Base-by-base conservation (phyloP, 2,329 filamentous ascomycete species). In the Fonsecaea pugnacius region DNA sequence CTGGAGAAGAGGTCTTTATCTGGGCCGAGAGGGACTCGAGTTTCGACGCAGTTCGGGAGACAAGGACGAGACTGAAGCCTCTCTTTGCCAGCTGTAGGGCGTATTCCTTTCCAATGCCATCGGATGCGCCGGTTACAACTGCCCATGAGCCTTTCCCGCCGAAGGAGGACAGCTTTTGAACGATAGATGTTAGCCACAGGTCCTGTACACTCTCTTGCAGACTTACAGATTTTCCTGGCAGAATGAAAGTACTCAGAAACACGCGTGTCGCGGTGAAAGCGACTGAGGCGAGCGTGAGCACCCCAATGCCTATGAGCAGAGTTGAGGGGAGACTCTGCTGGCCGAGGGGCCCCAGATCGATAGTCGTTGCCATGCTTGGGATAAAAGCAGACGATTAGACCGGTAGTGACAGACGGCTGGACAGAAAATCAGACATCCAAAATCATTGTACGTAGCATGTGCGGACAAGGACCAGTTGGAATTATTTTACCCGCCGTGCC, bases 91-190 rank as follows among this genome's bases (percentile, higher is more conserved):
- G 88, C 77, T 98, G 92, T 35, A 90, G 84, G 40, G 94, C 92
- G 76, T 92, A 99, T 80, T 99, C 95, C 80, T 96, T 98, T 75
- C 95, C 95, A 68, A 99, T 88, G 69, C 95, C 96, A 78, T 99
- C 95, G 10, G 93, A 97, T 58, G 94, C 95, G 68, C 95, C 95
- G 30, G 95, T 99, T 46, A 99, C 85, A 61, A 99, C 87, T 35
- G 91, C 95, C 93, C 94, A 99, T 64, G 90, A 93, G 67, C 94
- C 94, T 73, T 92, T 91, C 72, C 90, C 90, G 71, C 93, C 95
- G 80, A 96, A 98, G 71, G 90, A 92, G 72, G 89, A 89, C 64
- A 99, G 88, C 94, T 96, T 10, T 30, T 2, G 18, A 30, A 35
- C 24, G 51, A 57, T 1, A 50, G 66, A 66, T 43, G 69, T 67